Conservation (phyloP, 148 eudicot genomes). For the Beta vulgaris region DNA sequence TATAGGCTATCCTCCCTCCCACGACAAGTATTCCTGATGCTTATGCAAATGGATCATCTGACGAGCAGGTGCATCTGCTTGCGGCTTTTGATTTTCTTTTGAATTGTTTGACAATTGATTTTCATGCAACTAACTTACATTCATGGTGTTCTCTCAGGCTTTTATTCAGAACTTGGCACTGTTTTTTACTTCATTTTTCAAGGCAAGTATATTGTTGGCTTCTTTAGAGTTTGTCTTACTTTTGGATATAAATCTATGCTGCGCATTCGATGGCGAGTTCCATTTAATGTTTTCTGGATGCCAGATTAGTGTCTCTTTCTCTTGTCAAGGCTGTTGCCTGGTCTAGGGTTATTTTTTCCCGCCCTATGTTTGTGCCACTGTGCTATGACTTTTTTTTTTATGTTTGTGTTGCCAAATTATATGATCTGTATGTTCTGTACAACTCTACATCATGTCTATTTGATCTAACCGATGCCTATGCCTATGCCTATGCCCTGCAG, state of each 20-base stretch:
- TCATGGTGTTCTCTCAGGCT: conserved; percentile 52
- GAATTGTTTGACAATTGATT: background rate
- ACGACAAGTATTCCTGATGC: conserved; percentile 73
- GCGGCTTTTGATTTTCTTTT: background rate
- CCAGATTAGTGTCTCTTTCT: background rate
- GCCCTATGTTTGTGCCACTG: background rate
- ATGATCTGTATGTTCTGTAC: background rate
- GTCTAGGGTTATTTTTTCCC: background rate
- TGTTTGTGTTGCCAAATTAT: background rate
- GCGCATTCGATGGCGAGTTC: background rate
- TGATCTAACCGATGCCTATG: background rate
- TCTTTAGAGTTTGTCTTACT: background rate
- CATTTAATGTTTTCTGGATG: background rate
- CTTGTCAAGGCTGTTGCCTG: background rate
- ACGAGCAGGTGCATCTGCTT: conserved; percentile 70
- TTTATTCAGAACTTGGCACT: conserved; percentile 95
- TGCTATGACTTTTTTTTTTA: background rate
- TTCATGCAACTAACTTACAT: conserved; percentile 4
- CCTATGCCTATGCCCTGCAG: conserved; percentile 44
- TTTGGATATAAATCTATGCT: background rate
- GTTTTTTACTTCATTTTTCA: conserved; percentile 86
- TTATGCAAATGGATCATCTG: conserved; percentile 73
- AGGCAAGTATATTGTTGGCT: conserved; percentile 37
- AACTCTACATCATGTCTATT: background rate
- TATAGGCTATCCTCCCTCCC: conserved; percentile 69